These are phyloP conservation scores for Trichoderma gamsii DNA, from an alignment of 495 filamentous ascomycete genomes.

Conservation along the genomic window DNA sequence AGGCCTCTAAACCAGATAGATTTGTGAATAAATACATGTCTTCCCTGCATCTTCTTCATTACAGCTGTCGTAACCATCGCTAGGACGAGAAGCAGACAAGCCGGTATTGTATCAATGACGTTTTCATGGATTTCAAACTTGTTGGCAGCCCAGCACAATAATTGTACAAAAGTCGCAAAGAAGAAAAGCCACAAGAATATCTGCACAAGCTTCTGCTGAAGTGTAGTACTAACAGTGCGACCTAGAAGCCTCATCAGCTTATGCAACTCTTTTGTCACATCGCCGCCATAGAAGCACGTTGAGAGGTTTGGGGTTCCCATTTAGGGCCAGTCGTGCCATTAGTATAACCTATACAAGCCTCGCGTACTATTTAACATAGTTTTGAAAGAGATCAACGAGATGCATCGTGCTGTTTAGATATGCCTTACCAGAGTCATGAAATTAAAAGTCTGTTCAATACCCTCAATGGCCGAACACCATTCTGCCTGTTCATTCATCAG, in stretches of 20 bases:
- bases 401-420: conserved; percentile 49
- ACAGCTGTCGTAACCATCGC: conserved; percentile 59
- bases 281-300: conserved; percentile 41
- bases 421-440: too few species aligned
- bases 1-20: conserved; percentile 62
- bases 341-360: conserved; percentile 41
- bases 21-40: too few species aligned
- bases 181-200: conserved; percentile 57
- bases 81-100: conserved; percentile 47
- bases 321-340: conserved; percentile 29
- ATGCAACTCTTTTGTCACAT: conserved; percentile 46
- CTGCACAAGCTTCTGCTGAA: conserved; percentile 52
- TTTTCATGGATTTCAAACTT: conserved; percentile 29
- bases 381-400: conserved; percentile 60
- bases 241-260: conserved; percentile 54
- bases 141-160: conserved; percentile 38
- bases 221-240: conserved; percentile 60
- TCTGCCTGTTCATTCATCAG: too few species aligned
- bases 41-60: conserved; percentile 67
- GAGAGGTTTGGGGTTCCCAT: not conserved
- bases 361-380: conserved; percentile 63
- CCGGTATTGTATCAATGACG: conserved; percentile 52
- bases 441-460: too few species aligned
- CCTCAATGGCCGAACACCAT: too few species aligned
- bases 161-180: conserved; percentile 46